Base-by-base conservation (phyloP, 441 rosid species). In the Melastoma candidum region DNA sequence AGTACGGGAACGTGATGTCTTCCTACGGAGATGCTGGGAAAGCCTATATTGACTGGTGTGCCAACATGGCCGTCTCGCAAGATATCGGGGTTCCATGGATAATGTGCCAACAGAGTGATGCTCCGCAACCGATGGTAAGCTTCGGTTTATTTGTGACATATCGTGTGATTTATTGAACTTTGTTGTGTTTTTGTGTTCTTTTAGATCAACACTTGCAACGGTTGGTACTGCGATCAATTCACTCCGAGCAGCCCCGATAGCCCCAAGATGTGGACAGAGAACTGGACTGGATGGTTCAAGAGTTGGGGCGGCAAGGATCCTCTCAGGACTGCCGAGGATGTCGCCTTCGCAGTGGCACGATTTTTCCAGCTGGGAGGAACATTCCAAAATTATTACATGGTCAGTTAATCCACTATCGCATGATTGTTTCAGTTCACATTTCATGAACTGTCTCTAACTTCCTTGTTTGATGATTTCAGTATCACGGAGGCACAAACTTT, bases 401-500 rank as follows among this genome's bases (percentile, higher is more conserved):
- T 82, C 12, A 22, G 68, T 47, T 0, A 3, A 58, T 44, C 2
- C 7, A 11, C 10, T 39, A 5, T 1, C 1, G 7, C 26, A 44
- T 26, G 2, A 13, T 12, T 44, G 4, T 7, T 7, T 11, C 6
- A 13, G 36, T 27, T 0, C 11, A 17, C 3, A 7, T 17, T 10
- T 8, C 39, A 14, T 1, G 1, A 32, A 4, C 4, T 39, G 11
- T 11, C 45, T 26, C 7, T 1, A 51, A 44, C 29, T 2, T 14
- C 29, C 0, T 47, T 51, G 26, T 2, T 41, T 3, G 9, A 27
- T 56, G 0, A 12, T 10, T 49, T 14, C 26, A 89, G 97, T 86
- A 86, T 7, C 95, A 86, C 11, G 95, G 97, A 13, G 94, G 97
- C 0, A 89, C 95, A 36, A 86, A 86, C 43, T 89, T 82, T 66